Conservation (phyloP, 2,329 filamentous ascomycete genomes). For the Exophiala lecanii-corni region DNA sequence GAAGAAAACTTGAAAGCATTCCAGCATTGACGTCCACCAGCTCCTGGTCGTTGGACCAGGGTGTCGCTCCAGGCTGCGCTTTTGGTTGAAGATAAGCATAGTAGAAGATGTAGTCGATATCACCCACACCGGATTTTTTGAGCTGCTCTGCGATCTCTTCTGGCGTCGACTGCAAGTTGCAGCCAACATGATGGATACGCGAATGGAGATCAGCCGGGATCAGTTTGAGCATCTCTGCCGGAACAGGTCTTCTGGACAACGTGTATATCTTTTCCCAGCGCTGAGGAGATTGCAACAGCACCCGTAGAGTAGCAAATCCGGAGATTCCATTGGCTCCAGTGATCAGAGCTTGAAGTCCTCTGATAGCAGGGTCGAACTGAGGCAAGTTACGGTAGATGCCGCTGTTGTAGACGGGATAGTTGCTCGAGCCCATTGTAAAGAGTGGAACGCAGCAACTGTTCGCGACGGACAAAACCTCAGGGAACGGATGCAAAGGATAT, state of each 20-base stretch:
- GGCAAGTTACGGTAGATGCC: slow-evolving; percentile 49
- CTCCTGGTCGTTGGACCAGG: slow-evolving; percentile 49
- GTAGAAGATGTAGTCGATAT: slow-evolving; percentile 1
- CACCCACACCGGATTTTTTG: neutral
- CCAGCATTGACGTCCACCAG: slow-evolving; percentile 43
- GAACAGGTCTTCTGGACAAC: slow-evolving; percentile 42
- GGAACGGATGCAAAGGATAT: no score
- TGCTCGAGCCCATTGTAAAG: slow-evolving; percentile 21
- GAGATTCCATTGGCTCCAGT: slow-evolving; percentile 52
- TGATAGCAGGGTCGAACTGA: slow-evolving; percentile 37
- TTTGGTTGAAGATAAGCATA: slow-evolving; percentile 3
- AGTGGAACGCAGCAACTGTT: no score
- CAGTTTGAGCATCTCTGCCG: slow-evolving; percentile 22
- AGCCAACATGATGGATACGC: slow-evolving; percentile 38
- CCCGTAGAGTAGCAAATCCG: slow-evolving; percentile 47
- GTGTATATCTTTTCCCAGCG: slow-evolving; percentile 51
- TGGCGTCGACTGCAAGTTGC: slow-evolving; percentile 32
- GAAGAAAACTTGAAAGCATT: slow-evolving; percentile 47
- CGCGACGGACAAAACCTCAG: no score
- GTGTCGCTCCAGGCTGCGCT: slow-evolving; percentile 16
- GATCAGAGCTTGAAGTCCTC: slow-evolving; percentile 46
- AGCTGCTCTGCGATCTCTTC: slow-evolving; percentile 25
- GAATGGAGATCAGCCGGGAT: slow-evolving; percentile 33
- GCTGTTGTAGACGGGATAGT: slow-evolving; percentile 16
- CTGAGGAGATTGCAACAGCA: slow-evolving; percentile 37